Evolutionary conservation across 371 early-diverging fungal species (phyloP), one percentile per base, ranked within the genome.

Genomic region (Mucor mucedo): DNA sequence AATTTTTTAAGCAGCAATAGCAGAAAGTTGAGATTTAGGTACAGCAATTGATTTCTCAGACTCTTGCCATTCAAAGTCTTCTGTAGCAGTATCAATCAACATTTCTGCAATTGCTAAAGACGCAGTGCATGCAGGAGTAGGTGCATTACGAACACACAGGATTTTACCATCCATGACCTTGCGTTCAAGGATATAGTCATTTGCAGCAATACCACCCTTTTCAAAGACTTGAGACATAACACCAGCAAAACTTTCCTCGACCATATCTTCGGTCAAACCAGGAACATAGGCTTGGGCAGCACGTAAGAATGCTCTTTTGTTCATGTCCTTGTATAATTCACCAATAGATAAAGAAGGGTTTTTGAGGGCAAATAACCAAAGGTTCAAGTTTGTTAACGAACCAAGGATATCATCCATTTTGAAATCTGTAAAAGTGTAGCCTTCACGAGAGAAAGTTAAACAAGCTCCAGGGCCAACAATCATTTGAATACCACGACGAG

Each of bases 391-490:
- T 30, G 69, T 71, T 5, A 75, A 62, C 5, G 70, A 73, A 14
- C 69, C 71, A 29, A 65, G 47, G 11, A 80, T 56, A 60, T 80
- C 80, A 40, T 67, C 35, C 30, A 65, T 16, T 11, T 77, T 76
- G 41, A 77, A 73, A 38, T 80, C 76, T 54, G 66, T 63, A 52
- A 80, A 77, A 14, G 64, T 60, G 27, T 80, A 80, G 2, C 80
- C 80, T 59, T 81, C 81, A 60, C 81, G 62, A 35, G 77, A 55
- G 61, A 81, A 81, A 1, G 81, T 76, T n/a, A 81, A 63, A 41
- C 81, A 81, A 53, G 81, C 78, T 52, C 81, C 81, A 10, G 81
- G 81, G 30, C 81, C 81, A 39, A 81, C 70, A 59, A 81, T 81
- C 70, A 81, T 60, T 60, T 76, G 76, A 39, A 76, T 74, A 32